phyloP scores from a whole-genome alignment of 768 basidiomycete genomes.

The Fomitopsis serialis region DNA sequence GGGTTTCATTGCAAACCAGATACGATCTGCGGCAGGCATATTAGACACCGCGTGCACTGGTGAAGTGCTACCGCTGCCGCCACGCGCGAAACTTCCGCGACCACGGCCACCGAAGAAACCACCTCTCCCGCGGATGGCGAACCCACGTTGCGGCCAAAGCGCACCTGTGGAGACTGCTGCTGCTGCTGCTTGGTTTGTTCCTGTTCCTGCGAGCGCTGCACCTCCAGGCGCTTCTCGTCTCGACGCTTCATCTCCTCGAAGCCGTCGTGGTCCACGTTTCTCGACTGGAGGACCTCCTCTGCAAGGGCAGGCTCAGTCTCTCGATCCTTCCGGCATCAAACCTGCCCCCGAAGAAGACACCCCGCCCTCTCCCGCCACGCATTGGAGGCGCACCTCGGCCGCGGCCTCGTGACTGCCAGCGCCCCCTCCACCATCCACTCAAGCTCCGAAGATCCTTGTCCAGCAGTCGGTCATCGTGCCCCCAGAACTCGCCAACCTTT shows the following conservation, averaged over 20 bases:
- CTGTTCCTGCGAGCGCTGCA: constrained; percentile 32
- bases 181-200: constrained; percentile 26
- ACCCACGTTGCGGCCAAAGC: constrained; percentile 23
- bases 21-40: constrained; percentile 33
- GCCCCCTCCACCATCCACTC: constrained; percentile 84
- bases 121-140: constrained; percentile 23
- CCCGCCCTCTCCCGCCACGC: constrained; percentile 60
- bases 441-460: constrained; percentile 78
- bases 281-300: constrained; percentile 50
- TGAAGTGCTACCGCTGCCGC: constrained; percentile 26
- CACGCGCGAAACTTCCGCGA: constrained; percentile 19
- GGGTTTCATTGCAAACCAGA: constrained; percentile 73
- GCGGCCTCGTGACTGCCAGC: constrained; percentile 67
- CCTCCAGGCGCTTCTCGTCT: constrained; percentile 49
- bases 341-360: constrained; percentile 31
- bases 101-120: constrained; percentile 30
- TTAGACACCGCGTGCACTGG: constrained; percentile 20
- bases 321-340: constrained; percentile 11
- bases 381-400: constrained; percentile 43
- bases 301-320: constrained; percentile 18
- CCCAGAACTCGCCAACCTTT: constrained; percentile 90
- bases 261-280: constrained; percentile 74
- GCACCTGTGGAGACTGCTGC: constrained; percentile 30
- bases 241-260: constrained; percentile 81
- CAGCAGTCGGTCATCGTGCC: constrained; percentile 86